Base-by-base conservation (phyloP, 108 stramenopile genomes). In the Fragilariopsis cylindrus region DNA sequence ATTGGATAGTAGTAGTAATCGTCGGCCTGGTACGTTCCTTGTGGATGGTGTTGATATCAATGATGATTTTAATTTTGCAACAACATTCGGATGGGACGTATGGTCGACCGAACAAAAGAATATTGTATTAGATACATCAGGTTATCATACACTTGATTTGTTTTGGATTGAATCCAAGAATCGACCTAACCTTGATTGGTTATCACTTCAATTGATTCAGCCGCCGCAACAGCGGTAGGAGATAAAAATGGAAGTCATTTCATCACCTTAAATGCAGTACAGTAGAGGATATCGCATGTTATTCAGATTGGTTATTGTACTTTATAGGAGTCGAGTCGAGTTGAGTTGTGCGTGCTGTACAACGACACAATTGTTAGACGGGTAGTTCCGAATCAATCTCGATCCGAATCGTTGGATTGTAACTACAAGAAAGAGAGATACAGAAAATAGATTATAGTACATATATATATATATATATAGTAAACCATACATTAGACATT, bases 101-200 rank as follows among this genome's bases (percentile, higher is more conserved):
- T 63, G 62, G 62, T 5, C 40, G 0, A 39, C 39, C 42, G 62
- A 63, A 39, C 19, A 39, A 18, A 63, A 63, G 62, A 63, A 5
- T 4, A 39, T 63, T 18, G 39, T 15, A 18, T 42, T 63, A 6
- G 30, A 39, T 39, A 42, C 40, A 0, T 5, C 4, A 0, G 42
- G 62, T 1, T 4, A 7, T 4, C 42, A 63, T 4, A 63, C 55
- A n/a, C 55, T 63, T 15, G 62, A 63, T 7, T 39, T 63, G 11
- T 39, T 39, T 5, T 63, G 62, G 62, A 63, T 11, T 39, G 30
- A 39, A 42, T 39, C 30, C 62, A 42, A 7, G 30, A 63, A 63
- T 15, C 30, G 62, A 63, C 62, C 62, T 0, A 63, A 63, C 62
- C 62, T 63, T 6, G 62, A 63, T 30, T 63, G 62, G 62, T 7